A percentile compares a stretch with the other conserved stretches of the same genome.
These are phyloP conservation scores for Salvia sclarea DNA, from an alignment of 305 asterid genomes.

Conservation along the genomic window DNA sequence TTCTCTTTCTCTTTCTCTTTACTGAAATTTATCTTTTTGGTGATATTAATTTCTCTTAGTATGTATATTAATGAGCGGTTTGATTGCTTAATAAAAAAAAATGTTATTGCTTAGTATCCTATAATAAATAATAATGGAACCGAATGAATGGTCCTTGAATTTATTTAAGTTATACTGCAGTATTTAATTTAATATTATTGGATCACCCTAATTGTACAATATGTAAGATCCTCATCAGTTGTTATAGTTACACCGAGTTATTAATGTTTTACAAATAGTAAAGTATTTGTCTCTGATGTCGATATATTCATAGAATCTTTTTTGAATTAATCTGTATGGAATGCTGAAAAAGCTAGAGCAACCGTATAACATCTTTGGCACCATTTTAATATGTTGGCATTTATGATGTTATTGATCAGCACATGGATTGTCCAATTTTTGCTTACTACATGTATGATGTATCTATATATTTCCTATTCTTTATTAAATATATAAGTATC, in stretches of 20 bases:
- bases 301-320: neutral
- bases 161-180: neutral
- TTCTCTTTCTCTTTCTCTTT: too few relatives aligned
- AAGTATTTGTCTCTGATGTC: neutral
- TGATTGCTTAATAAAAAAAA: neutral
- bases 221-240: neutral
- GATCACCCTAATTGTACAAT: neutral
- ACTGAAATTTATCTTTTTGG: neutral
- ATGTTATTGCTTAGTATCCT: neutral
- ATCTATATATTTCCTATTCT: neutral
- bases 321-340: neutral
- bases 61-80: too few relatives aligned
- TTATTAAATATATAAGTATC: neutral
- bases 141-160: neutral
- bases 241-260: neutral
- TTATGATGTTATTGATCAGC: neutral
- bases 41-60: neutral
- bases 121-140: neutral
- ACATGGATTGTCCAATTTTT: neutral
- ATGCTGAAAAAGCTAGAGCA: neutral
- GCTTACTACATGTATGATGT: too few relatives aligned
- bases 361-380: neutral
- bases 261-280: neutral
- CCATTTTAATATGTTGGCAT: neutral
- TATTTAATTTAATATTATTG: neutral